phyloP scores from a whole-genome alignment of 352 stramenopile genomes.

The Phytophthora cactorum region DNA sequence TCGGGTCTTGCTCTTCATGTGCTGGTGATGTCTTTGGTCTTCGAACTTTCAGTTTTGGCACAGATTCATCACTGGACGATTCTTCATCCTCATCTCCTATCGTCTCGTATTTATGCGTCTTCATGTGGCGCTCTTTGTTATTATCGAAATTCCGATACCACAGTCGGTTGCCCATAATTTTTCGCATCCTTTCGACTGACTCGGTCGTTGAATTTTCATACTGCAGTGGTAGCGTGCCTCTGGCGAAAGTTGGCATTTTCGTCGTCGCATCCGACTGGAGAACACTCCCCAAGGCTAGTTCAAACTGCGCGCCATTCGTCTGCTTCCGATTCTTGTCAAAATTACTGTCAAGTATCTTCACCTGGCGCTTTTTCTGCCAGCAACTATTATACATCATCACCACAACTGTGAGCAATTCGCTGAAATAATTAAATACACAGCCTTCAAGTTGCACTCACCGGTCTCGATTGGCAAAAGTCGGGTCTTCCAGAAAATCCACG shows the following conservation, averaged over 20 bases:
- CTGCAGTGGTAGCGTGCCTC: constrained; percentile 34
- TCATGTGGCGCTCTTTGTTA: constrained; percentile 35
- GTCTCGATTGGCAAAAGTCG: constrained; percentile 42
- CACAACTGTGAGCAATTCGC: background rate
- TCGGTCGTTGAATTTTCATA: constrained; percentile 28
- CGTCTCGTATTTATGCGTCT: constrained; percentile 31
- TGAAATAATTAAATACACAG: background rate
- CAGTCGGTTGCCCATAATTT: constrained; percentile 25
- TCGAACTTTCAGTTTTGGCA: constrained; percentile 18
- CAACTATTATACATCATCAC: constrained; percentile 14
- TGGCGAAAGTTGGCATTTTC: constrained; percentile 39
- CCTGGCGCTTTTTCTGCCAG: constrained; percentile 36
- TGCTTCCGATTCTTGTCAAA: constrained; percentile 36
- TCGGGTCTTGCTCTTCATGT: background rate
- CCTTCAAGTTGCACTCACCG: constrained; percentile 20
- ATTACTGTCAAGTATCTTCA: constrained; percentile 28
- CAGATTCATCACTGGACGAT: constrained; percentile 3
- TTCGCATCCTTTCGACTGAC: constrained; percentile 24
- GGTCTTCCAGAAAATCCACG: constrained; percentile 65
- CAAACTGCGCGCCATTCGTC: constrained; percentile 40
- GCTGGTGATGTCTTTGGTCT: constrained; percentile 6
- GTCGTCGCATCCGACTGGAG: constrained; percentile 34
- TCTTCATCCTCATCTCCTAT: constrained; percentile 11
- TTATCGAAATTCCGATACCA: constrained; percentile 42
- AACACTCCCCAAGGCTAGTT: constrained; percentile 28